Evolutionary conservation across 345 rosid genomes (phyloP), one percentile per base, ranked within the genome.

Genomic region (Camelina laxa): DNA sequence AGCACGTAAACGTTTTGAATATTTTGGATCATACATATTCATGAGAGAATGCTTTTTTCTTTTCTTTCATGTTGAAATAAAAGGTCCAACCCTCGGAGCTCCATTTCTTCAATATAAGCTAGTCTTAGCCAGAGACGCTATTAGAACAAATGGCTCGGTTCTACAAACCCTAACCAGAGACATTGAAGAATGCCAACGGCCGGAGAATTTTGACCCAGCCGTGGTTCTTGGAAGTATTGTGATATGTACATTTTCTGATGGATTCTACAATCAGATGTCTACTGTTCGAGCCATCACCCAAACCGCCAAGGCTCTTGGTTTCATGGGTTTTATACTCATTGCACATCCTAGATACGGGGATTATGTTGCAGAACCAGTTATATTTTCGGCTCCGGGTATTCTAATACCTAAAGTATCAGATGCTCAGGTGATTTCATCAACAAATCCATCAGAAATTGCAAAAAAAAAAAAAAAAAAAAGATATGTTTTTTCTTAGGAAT

Each of bases 131-230:
- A 82, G 53, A 79, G 97, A 93, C 74, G 96, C 88, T 21, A 36
- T 83, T 7, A 80, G 48, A 67, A 45, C 55, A 31, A 80, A 72
- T n/a, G 87, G 89, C 27, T 70, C 82, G 39, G 86, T 81, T 54
- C 88, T 82, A 20, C 84, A 81, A 71, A 82, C 89, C 13, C 1
- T 11, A 57, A 77, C 83, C 20, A 48, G 30, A 35, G 81, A 85
- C 74, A 50, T 77, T 6, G 97, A 93, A 67, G 98, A 93, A 78
- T 93, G 98, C 49, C 92, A 93, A 55, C 49, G 59, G 66, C 92
- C 91, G 0, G 94, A 86, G 17, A 81, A 88, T 51, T 80, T 91
- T 20, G 83, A 91, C 54, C 87, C 87, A 2, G 51, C 24, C 11
- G 4, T 27, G 12, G 98, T 90, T 47, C 51, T 39, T 45, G 91